phyloP scores from a whole-genome alignment of 1,284 basidiomycete species.

The Boletus albobrunnescens region DNA sequence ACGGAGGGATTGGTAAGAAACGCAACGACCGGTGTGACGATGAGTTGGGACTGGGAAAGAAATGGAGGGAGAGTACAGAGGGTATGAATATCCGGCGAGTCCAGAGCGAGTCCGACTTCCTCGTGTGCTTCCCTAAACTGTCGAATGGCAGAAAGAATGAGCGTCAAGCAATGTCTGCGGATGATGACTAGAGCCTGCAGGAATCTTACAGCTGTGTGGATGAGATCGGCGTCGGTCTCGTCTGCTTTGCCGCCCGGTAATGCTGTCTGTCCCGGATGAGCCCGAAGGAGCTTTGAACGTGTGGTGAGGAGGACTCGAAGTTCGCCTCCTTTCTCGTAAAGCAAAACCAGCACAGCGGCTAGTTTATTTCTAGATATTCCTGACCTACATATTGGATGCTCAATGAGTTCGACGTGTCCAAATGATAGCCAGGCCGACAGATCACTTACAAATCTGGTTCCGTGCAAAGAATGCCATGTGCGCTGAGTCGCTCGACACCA shows the following conservation, averaged over 20 bases:
- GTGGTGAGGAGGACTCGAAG: slow-evolving; percentile 81
- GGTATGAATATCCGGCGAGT: slow-evolving; percentile 54
- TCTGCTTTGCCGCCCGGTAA: slow-evolving; percentile 83
- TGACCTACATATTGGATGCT: slow-evolving; percentile 37
- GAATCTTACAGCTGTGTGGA: slow-evolving; percentile 68
- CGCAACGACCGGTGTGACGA: slow-evolving; percentile 72
- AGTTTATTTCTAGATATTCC: slow-evolving; percentile 44
- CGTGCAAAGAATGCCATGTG: slow-evolving; percentile 34
- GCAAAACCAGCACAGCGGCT: slow-evolving; percentile 74
- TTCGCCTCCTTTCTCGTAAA: slow-evolving; percentile 64
- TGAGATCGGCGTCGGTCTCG: slow-evolving; percentile 55
- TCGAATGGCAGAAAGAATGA: no score
- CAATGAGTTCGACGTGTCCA: neutral
- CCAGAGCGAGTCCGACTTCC: slow-evolving; percentile 68
- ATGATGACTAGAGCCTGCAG: neutral
- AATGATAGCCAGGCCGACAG: slow-evolving; percentile 3
- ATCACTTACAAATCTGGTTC: slow-evolving; percentile 51
- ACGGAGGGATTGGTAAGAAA: slow-evolving; percentile 54
- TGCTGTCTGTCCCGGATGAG: slow-evolving; percentile 77
- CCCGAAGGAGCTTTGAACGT: slow-evolving; percentile 70
- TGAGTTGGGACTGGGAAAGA: slow-evolving; percentile 57
- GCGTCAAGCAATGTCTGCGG: neutral
- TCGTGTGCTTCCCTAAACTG: slow-evolving; percentile 80
- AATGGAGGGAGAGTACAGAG: slow-evolving; percentile 71
- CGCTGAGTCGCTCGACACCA: slow-evolving; percentile 42